A percentile compares a stretch with the other conserved stretches of the same genome.
These are phyloP conservation scores for Suhomyces anneliseae DNA, from an alignment of 1,139 yeast genomes.

Conservation along the genomic window DNA sequence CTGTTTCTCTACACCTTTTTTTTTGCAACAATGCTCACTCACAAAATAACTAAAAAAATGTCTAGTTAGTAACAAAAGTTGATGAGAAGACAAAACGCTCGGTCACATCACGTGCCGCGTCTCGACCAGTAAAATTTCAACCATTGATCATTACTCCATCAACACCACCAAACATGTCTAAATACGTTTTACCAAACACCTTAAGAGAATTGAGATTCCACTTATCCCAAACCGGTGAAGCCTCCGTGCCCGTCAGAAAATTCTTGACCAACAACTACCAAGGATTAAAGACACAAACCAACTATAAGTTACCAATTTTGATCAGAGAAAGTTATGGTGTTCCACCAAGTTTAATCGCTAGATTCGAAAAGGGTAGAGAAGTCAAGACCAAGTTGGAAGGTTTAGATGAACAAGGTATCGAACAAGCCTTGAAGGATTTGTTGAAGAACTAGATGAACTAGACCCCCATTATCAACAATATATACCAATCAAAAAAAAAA, in stretches of 20 bases:
- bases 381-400: conserved; percentile 45
- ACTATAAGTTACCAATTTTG: conserved; percentile 58
- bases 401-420: conserved; percentile 44
- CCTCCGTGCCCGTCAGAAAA: conserved; percentile 62
- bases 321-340: conserved; percentile 76
- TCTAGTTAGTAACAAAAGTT: too few relatives aligned
- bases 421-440: conserved; percentile 36
- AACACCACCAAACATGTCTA: conserved; percentile 41
- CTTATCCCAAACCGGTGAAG: conserved; percentile 72
- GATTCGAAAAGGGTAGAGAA: conserved; percentile 56
- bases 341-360: conserved; percentile 70
- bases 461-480: background rate
- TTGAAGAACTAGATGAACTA: conserved; percentile 25
- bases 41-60: too few relatives aligned
- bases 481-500: too few relatives aligned
- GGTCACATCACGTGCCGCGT: conserved; percentile 4
- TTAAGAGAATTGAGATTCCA: conserved; percentile 79
- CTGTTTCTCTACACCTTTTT: too few relatives aligned
- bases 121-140: conserved; percentile 14
- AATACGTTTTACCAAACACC: conserved; percentile 60
- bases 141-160: conserved; percentile 4
- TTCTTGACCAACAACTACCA: conserved; percentile 65
- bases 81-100: background rate
- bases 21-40: too few relatives aligned
- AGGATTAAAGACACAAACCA: conserved; percentile 49